Evolutionary conservation across 2,329 filamentous ascomycete genomes (phyloP), one percentile per base, ranked within the genome.

Genomic region (Calonectria honghensis): DNA sequence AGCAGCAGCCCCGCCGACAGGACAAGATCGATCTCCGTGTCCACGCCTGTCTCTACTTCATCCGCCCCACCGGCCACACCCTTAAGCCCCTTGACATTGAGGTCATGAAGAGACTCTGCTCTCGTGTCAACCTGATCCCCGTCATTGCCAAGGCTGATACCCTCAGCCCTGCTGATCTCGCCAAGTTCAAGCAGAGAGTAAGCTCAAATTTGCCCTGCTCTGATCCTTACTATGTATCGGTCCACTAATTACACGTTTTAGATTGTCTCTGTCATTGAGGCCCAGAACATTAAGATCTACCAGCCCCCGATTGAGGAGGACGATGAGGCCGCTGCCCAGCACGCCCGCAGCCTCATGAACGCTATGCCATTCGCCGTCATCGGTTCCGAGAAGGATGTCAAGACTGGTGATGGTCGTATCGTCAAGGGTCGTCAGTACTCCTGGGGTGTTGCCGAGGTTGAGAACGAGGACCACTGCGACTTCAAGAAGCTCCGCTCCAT

Each of bases 401-500:
- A 98, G 92, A 98, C 96, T 70, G 91, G 93, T 82, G 97, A 99
- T 83, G 96, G 95, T 82, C 96, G 96, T 85, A 97, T 98, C 79
- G 96, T 98, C 86, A 99, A 99, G 92, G 97, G 97, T 80, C 96
- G 97, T 78, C 97, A 99, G 88, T 99, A 99, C 89, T 95, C 96
- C 71, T 99, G 97, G 97, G 97, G 97, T 91, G 97, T 99, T 82
- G 97, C 97, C 76, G 97, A 99, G 88, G 97, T 99, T 68, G 97
- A 99, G 91, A 99, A 99, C 85, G 97, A 99, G 89, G 97, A 99
- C 85, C 97, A 99, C 91, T 99, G 97, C 89, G 97, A 99, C 88
- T 99, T 99, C 91, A 99, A 99, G 94, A 99, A 99, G 91, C 94
- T 99, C 78, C 96, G 97, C 83, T 98, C 96, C 64, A 98, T 99